Percentiles rank a stretch among this genome's conserved stretches.
Evolutionary conservation across 2,329 filamentous ascomycete genomes (phyloP).

Genomic region (Domatiomyces globalis): DNA sequence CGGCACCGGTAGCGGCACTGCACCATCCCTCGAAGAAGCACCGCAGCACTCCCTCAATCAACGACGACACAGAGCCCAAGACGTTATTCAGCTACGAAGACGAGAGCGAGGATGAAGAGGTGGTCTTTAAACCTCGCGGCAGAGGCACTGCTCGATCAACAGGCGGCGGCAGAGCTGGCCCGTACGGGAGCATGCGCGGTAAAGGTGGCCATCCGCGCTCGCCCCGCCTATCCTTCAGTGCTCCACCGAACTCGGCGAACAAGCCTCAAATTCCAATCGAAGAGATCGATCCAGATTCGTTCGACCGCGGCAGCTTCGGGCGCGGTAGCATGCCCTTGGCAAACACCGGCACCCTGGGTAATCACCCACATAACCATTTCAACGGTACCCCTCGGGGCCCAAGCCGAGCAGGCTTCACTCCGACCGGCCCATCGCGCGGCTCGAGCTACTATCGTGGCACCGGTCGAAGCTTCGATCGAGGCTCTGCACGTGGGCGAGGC

Average conservation of each 20-base stretch:
- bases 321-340: conserved; percentile 17
- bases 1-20: conserved; percentile 25
- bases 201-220: conserved; percentile 6
- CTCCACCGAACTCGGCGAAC: conserved; percentile 3
- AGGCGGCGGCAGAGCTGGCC: conserved; percentile 1
- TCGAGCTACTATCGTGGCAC: conserved; percentile 8
- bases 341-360: conserved; percentile 8
- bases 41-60: conserved; percentile 8
- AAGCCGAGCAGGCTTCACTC: conserved; percentile 3
- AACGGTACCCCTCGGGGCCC: conserved; percentile 6
- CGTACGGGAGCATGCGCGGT: conserved; percentile 3
- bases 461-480: conserved; percentile 13
- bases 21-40: conserved; percentile 33
- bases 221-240: conserved; percentile 12
- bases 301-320: conserved; percentile 26
- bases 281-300: conserved; percentile 36
- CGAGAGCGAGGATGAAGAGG: conserved; percentile 35
- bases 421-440: conserved; percentile 3
- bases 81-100: conserved; percentile 32
- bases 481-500: conserved; percentile 16
- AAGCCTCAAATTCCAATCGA: conserved; percentile 30
- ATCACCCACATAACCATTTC: conserved; percentile 4
- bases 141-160: conserved; percentile 8
- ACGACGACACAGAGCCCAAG: conserved; percentile 24
- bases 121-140: conserved; percentile 27